phyloP scores from a whole-genome alignment of 495 filamentous ascomycete species.

The Tricharina praecox region DNA sequence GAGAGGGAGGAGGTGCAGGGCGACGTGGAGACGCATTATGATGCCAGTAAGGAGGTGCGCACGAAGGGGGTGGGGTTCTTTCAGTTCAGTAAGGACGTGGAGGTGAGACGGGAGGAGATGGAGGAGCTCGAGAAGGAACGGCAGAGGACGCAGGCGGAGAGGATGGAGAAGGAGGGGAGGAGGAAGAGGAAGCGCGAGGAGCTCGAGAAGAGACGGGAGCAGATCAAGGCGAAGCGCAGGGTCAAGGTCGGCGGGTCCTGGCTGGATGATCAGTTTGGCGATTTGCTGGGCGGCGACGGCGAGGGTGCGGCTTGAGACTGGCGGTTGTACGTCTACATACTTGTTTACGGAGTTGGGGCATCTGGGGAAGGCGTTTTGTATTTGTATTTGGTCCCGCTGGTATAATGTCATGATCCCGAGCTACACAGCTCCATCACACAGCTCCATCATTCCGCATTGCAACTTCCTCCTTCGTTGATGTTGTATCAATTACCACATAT shows the following conservation, averaged over 20 bases:
- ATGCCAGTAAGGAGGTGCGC: slow-evolving; percentile 63
- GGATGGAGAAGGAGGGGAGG: slow-evolving; percentile 34
- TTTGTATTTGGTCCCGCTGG: no score
- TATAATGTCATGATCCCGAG: no score
- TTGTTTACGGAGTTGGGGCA: no score
- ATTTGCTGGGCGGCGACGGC: slow-evolving; percentile 52
- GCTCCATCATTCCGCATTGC: no score
- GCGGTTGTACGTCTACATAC: slow-evolving; percentile 67
- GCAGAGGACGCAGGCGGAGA: slow-evolving; percentile 47
- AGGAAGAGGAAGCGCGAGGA: slow-evolving; percentile 36
- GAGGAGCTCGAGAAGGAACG: slow-evolving; percentile 48
- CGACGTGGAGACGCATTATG: slow-evolving; percentile 64
- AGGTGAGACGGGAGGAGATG: slow-evolving; percentile 55
- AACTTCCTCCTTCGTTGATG: no score
- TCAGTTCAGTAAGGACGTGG: slow-evolving; percentile 57
- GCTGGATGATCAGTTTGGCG: slow-evolving; percentile 60
- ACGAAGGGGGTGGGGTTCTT: slow-evolving; percentile 86
- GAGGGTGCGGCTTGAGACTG: slow-evolving; percentile 66
- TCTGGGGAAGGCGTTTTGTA: no score
- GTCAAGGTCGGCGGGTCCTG: slow-evolving; percentile 41
- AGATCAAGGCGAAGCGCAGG: slow-evolving; percentile 37
- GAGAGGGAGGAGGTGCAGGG: slow-evolving; percentile 39
- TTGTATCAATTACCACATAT: no score
- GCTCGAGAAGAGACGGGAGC: slow-evolving; percentile 37
- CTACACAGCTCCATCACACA: no score